Conservation (phyloP, 2,329 filamentous ascomycete species). For the Talaromyces piceae region DNA sequence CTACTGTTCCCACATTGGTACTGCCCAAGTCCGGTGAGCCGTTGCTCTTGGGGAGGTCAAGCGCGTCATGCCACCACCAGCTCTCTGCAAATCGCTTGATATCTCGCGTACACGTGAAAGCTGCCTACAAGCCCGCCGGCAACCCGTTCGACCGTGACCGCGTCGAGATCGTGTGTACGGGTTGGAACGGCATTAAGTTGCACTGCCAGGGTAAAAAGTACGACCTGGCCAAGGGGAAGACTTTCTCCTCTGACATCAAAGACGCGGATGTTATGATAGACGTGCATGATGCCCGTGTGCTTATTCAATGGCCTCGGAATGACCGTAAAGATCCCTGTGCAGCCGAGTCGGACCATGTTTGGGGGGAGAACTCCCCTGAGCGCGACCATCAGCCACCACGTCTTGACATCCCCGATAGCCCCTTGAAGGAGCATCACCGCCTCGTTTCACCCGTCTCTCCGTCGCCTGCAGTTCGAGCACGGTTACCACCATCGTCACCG, state of each 20-base stretch:
- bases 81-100: conserved; percentile 86
- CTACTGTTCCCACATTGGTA: conserved; percentile 72
- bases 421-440: conserved; percentile 52
- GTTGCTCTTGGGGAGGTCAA: conserved; percentile 83
- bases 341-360: conserved; percentile 59
- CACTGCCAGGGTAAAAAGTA: conserved; percentile 84
- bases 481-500: conserved; percentile 37
- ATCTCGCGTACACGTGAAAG: conserved; percentile 87
- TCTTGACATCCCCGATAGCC: conserved; percentile 31
- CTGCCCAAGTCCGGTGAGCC: conserved; percentile 74
- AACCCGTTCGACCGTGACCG: conserved; percentile 63
- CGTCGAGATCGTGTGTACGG: conserved; percentile 83
- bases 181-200: conserved; percentile 92
- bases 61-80: conserved; percentile 92
- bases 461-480: conserved; percentile 47
- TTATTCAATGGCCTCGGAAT: conserved; percentile 74
- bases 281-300: conserved; percentile 83
- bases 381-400: conserved; percentile 23
- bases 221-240: conserved; percentile 80
- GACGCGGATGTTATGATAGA: conserved; percentile 88
- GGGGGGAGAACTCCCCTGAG: conserved; percentile 51
- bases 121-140: conserved; percentile 66
- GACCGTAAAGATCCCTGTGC: conserved; percentile 46
- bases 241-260: conserved; percentile 82
- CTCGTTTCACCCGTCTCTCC: conserved; percentile 74